These are phyloP conservation scores for Vitis hybrid DNA, from an alignment of 177 flowering plant species.

Conservation along the genomic window DNA sequence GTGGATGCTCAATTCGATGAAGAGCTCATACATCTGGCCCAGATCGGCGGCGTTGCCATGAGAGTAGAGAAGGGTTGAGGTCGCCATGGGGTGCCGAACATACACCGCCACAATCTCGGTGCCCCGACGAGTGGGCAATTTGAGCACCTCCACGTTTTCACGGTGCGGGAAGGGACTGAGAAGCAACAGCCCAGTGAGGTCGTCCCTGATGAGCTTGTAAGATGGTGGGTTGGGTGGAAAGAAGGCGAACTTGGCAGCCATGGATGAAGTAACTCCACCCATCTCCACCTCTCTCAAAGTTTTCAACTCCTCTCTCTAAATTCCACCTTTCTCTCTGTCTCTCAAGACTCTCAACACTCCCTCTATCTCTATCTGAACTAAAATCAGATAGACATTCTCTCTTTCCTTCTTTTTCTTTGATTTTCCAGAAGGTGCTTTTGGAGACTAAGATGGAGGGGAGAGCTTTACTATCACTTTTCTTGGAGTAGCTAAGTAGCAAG, in stretches of 20 bases:
- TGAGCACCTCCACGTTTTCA: conserved; percentile 16
- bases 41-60: conserved; percentile 21
- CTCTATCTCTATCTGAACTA: no score
- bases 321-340: no score
- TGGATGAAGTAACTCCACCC: conserved; percentile 72
- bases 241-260: conserved; percentile 71
- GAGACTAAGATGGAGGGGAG: no score
- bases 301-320: no score
- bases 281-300: conserved; percentile 11
- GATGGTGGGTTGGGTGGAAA: conserved; percentile 70
- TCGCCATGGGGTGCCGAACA: conserved; percentile 17
- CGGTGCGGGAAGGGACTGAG: conserved; percentile 23
- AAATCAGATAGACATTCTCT: no score
- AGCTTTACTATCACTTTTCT: no score
- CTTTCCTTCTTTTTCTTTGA: no score
- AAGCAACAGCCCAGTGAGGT: conserved; percentile 35
- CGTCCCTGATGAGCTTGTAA: conserved; percentile 46
- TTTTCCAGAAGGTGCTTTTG: no score
- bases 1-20: conserved; percentile 17
- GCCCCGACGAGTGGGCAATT: conserved; percentile 12
- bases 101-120: conserved; percentile 14
- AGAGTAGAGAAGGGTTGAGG: conserved; percentile 14
- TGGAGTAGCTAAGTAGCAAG: no score
- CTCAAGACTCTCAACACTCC: no score
- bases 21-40: conserved; percentile 22